Evolutionary conservation across 768 basidiomycete genomes (phyloP).

Genomic region (Phanerochaete sordida): DNA sequence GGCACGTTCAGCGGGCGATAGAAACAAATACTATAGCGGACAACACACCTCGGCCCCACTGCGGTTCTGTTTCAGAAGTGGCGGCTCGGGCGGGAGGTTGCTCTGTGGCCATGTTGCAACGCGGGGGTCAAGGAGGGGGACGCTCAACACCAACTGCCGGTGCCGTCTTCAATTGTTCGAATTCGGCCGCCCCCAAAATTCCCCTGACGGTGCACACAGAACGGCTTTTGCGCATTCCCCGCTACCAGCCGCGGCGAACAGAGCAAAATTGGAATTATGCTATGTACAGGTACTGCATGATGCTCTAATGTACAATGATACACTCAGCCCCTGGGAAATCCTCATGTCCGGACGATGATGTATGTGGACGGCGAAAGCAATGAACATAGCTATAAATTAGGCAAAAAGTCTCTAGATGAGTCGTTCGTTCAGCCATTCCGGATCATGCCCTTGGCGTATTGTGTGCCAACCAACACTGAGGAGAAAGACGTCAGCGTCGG

Average conservation of each 20-base stretch:
- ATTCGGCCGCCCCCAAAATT: neutral
- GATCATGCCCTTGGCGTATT: neutral
- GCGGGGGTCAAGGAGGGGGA: slow-evolving; percentile 5
- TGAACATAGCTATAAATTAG: slow-evolving; percentile 7
- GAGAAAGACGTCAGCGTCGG: neutral
- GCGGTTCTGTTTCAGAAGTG: neutral
- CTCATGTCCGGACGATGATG: neutral
- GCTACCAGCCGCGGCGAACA: neutral
- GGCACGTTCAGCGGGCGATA: neutral
- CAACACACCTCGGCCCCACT: slow-evolving; percentile 13
- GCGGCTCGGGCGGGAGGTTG: slow-evolving; percentile 1
- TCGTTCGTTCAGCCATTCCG: neutral
- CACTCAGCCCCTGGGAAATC: neutral
- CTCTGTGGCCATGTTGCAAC: slow-evolving; percentile 8
- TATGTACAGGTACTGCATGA: neutral
- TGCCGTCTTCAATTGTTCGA: neutral
- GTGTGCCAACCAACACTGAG: neutral
- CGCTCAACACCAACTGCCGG: slow-evolving; percentile 4
- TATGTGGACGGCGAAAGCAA: neutral
- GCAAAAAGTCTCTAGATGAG: neutral
- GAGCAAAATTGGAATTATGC: neutral
- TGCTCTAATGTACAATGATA: slow-evolving; percentile 5
- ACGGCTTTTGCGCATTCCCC: neutral
- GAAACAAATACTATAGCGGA: neutral
- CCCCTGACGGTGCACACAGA: neutral